phyloP scores from a whole-genome alignment of 2,329 filamentous ascomycete species.

The Diaporthe ilicicola region DNA sequence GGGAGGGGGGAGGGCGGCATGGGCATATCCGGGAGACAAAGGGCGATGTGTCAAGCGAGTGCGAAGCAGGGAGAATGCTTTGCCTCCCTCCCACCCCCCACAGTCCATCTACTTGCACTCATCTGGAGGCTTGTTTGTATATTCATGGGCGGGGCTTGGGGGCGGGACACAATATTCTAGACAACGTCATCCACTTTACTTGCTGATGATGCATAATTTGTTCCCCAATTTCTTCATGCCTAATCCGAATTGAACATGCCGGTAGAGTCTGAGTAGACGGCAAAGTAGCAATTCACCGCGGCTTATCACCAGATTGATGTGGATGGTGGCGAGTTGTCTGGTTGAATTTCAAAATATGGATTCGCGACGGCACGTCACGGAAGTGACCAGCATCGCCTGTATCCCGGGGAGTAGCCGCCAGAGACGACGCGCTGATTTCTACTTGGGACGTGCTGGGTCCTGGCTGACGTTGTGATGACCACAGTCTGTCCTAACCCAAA shows the following conservation, averaged over 20 bases:
- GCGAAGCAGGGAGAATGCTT: background rate
- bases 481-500: background rate
- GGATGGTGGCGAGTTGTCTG: background rate
- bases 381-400: background rate
- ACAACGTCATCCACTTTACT: background rate
- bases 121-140: background rate
- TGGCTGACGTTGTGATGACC: background rate
- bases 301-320: background rate
- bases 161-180: background rate
- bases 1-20: too few relatives aligned
- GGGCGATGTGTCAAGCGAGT: slow-evolving; percentile 14
- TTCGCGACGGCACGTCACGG: background rate
- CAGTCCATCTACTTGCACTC: background rate
- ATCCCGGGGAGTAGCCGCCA: background rate
- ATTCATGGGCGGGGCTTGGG: background rate
- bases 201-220: background rate
- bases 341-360: background rate
- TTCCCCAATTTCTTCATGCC: background rate
- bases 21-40: background rate
- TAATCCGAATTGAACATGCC: background rate
- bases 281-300: background rate
- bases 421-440: background rate
- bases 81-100: background rate
- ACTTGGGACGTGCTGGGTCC: background rate
- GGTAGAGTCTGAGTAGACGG: background rate